Conservation (phyloP, 1,284 basidiomycete species). For the Naganishia liquefaciens region DNA sequence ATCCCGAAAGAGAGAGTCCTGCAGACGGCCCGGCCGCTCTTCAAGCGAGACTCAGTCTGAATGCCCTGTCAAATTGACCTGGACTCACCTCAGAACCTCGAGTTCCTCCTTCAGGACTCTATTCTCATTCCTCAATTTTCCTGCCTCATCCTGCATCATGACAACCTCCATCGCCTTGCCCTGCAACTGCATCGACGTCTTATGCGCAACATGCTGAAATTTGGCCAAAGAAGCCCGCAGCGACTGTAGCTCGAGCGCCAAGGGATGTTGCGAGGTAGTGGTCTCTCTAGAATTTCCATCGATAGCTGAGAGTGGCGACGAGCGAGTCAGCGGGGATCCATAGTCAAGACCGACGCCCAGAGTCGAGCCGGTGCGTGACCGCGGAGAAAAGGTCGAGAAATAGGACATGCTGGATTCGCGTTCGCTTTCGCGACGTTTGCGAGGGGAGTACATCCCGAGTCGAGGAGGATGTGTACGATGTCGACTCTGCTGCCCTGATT, state of each 20-base stretch:
- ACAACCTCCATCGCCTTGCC: slow-evolving; percentile 50
- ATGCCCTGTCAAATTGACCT: too few species aligned
- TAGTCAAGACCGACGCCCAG: not conserved
- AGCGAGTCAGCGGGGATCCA: not conserved
- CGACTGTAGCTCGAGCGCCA: slow-evolving; percentile 65
- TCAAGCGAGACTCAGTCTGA: slow-evolving; percentile 4
- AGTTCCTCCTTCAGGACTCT: slow-evolving; percentile 44
- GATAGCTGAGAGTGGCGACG: slow-evolving; percentile 2
- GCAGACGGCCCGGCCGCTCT: not conserved
- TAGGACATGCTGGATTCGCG: slow-evolving; percentile 3
- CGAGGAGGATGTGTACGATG: too few species aligned
- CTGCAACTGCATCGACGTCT: slow-evolving; percentile 51
- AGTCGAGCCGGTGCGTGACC: slow-evolving; percentile 9
- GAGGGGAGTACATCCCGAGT: not conserved
- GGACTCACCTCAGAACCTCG: slow-evolving; percentile 45
- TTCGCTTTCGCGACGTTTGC: slow-evolving; percentile 16
- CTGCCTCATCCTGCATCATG: slow-evolving; percentile 46
- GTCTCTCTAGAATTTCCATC: not conserved
- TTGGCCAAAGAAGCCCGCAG: slow-evolving; percentile 65
- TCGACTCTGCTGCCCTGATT: too few species aligned
- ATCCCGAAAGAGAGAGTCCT: not conserved
- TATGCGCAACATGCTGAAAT: slow-evolving; percentile 58
- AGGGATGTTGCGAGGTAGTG: slow-evolving; percentile 57
- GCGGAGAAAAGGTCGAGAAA: slow-evolving; percentile 20
- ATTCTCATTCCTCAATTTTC: slow-evolving; percentile 48